phyloP scores from a whole-genome alignment of 441 rosid genomes.

The Adansonia madagascariensis region DNA sequence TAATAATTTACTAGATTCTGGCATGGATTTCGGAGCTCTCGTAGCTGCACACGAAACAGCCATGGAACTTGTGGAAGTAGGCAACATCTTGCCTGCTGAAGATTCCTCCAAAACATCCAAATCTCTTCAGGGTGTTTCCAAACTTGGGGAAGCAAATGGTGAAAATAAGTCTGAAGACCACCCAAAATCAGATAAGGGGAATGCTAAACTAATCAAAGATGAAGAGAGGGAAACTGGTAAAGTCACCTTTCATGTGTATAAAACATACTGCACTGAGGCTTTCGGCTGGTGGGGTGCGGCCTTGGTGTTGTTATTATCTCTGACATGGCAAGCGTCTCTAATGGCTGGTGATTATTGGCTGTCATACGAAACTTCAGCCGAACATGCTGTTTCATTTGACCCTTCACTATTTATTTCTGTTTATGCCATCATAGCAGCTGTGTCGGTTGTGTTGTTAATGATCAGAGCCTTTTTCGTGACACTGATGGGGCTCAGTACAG shows the following conservation, averaged over 20 bases:
- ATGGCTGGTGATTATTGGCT: slow-evolving; percentile 97
- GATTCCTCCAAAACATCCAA: slow-evolving; percentile 41
- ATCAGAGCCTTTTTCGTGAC: slow-evolving; percentile 60
- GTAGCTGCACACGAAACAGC: slow-evolving; percentile 89
- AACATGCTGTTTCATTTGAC: slow-evolving; percentile 49
- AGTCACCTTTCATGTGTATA: slow-evolving; percentile 73
- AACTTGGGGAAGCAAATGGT: slow-evolving; percentile 46
- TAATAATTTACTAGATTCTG: slow-evolving; percentile 53
- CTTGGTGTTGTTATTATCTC: slow-evolving; percentile 59
- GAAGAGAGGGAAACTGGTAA: slow-evolving; percentile 83
- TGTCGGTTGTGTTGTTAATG: slow-evolving; percentile 55
- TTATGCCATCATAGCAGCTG: slow-evolving; percentile 59
- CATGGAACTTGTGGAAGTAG: slow-evolving; percentile 87
- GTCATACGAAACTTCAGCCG: slow-evolving; percentile 79
- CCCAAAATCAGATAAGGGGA: slow-evolving; percentile 54
- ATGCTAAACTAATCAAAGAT: slow-evolving; percentile 78
- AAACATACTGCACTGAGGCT: slow-evolving; percentile 75
- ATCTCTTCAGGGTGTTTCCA: slow-evolving; percentile 34
- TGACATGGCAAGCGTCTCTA: slow-evolving; percentile 73
- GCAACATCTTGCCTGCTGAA: slow-evolving; percentile 34
- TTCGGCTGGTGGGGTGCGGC: slow-evolving; percentile 93
- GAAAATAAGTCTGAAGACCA: slow-evolving; percentile 53
- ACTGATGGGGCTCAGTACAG: slow-evolving; percentile 75
- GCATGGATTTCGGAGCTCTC: slow-evolving; percentile 69
- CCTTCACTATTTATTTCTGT: slow-evolving; percentile 66